Evolutionary conservation across 768 basidiomycete species (phyloP).

Genomic region (Cystobasidium ongulense): DNA sequence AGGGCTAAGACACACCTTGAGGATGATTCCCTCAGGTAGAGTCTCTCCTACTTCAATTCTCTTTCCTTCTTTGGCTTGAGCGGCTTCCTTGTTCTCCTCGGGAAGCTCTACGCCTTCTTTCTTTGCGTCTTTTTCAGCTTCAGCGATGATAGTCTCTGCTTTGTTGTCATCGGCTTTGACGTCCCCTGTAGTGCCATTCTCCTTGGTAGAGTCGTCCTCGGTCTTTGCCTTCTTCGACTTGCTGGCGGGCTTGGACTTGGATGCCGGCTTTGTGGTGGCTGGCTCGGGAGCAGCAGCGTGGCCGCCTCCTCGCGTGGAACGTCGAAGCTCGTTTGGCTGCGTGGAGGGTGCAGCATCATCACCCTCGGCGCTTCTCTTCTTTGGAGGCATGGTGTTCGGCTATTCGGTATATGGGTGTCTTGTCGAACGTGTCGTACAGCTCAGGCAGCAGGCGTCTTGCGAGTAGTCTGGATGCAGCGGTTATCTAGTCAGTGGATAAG

Average conservation of each 20-base stretch:
- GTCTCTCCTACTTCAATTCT: constrained; percentile 16
- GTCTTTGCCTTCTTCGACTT: constrained; percentile 26
- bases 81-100: constrained; percentile 24
- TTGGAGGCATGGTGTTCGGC: not conserved
- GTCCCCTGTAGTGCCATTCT: not conserved
- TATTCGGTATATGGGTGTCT: not conserved
- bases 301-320: constrained; percentile 15
- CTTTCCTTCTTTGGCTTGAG: not conserved
- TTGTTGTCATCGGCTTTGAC: not conserved
- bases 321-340: not conserved
- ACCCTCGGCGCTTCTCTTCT: not conserved
- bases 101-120: constrained; percentile 11
- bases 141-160: not conserved
- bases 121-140: not conserved
- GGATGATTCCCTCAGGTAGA: constrained; percentile 12
- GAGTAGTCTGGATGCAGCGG: too few relatives aligned
- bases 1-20: not conserved
- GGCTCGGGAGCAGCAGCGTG: constrained; percentile 3
- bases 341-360: not conserved
- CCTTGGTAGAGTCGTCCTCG: not conserved
- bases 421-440: not conserved
- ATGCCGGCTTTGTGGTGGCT: not conserved
- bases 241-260: not conserved
- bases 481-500: too few relatives aligned
- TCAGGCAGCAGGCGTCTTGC: too few relatives aligned